A percentile compares a stretch with the other conserved stretches of the same genome.
These are phyloP conservation scores for Funneliformis mosseae DNA, from an alignment of 192 early-diverging fungal genomes.

Conservation along the genomic window DNA sequence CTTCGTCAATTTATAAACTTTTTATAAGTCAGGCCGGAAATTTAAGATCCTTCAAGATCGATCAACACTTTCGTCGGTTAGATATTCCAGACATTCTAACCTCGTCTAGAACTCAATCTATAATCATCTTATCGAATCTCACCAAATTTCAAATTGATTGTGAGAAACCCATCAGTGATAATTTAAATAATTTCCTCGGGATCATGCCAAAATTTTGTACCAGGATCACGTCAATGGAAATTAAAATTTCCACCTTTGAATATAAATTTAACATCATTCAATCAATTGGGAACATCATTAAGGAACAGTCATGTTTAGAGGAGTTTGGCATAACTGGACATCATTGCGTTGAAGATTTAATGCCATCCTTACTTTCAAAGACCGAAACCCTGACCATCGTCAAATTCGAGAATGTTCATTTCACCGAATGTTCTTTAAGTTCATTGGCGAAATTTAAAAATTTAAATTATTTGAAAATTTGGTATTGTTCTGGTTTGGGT, in stretches of 20 bases:
- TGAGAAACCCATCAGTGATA: not conserved
- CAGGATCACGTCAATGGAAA: not conserved
- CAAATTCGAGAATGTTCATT: constrained; percentile 15
- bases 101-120: not conserved
- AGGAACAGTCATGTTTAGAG: not conserved
- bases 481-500: constrained; percentile 2
- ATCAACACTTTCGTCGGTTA: not conserved
- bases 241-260: constrained; percentile 14
- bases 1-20: not conserved
- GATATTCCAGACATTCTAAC: not conserved
- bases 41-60: constrained; percentile 17
- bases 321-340: not conserved
- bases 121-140: not conserved
- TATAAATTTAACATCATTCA: constrained; percentile 1
- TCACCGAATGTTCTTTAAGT: not conserved
- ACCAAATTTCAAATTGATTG: not conserved
- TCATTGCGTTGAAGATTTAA: not conserved
- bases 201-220: not conserved
- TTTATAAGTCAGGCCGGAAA: not conserved
- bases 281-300: not conserved
- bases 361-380: not conserved
- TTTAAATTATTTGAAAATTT: not conserved
- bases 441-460: not conserved
- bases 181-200: not conserved
- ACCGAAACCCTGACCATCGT: not conserved